Conservation (phyloP, 2,329 filamentous ascomycete genomes). For the Endoconidiophora laricicola region DNA sequence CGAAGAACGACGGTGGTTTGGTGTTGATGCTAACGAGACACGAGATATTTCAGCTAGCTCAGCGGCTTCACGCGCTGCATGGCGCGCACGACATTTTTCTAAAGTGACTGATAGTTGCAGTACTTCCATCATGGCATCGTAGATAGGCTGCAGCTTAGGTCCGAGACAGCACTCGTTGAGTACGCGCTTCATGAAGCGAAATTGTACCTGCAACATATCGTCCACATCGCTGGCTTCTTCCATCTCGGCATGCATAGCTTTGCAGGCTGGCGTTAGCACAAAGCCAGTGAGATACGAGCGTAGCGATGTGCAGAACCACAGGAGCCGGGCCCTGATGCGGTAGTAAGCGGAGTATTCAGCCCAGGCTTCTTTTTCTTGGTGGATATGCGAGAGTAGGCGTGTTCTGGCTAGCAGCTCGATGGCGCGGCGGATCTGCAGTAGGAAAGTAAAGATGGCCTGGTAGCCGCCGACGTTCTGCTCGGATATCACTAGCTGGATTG, state of each 20-base stretch:
- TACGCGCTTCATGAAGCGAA: slow-evolving; percentile 43
- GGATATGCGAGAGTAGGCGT: slow-evolving; percentile 21
- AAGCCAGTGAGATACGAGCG: slow-evolving; percentile 62
- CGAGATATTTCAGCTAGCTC: slow-evolving; percentile 25
- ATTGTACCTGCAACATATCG: slow-evolving; percentile 58
- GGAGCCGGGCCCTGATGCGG: slow-evolving; percentile 47
- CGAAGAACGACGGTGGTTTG: slow-evolving; percentile 15
- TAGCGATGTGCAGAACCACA: slow-evolving; percentile 63
- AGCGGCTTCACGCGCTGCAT: slow-evolving; percentile 23
- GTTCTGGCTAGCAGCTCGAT: slow-evolving; percentile 46
- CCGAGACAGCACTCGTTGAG: slow-evolving; percentile 55
- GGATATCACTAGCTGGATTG: slow-evolving; percentile 55
- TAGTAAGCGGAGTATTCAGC: slow-evolving; percentile 35
- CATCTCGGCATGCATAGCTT: slow-evolving; percentile 40
- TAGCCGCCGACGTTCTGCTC: slow-evolving; percentile 48
- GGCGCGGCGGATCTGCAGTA: slow-evolving; percentile 62
- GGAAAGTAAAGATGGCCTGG: slow-evolving; percentile 54
- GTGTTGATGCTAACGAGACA: slow-evolving; percentile 22
- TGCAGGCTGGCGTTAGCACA: slow-evolving; percentile 46
- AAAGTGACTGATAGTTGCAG: slow-evolving; percentile 60
- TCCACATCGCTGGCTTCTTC: slow-evolving; percentile 55
- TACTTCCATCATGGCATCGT: slow-evolving; percentile 54
- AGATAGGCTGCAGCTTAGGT: slow-evolving; percentile 50
- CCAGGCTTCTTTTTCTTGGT: slow-evolving; percentile 21
- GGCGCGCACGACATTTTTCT: slow-evolving; percentile 36